These are phyloP conservation scores for Hanseniaspora meyeri DNA, from an alignment of 805 yeast species.

Conservation along the genomic window DNA sequence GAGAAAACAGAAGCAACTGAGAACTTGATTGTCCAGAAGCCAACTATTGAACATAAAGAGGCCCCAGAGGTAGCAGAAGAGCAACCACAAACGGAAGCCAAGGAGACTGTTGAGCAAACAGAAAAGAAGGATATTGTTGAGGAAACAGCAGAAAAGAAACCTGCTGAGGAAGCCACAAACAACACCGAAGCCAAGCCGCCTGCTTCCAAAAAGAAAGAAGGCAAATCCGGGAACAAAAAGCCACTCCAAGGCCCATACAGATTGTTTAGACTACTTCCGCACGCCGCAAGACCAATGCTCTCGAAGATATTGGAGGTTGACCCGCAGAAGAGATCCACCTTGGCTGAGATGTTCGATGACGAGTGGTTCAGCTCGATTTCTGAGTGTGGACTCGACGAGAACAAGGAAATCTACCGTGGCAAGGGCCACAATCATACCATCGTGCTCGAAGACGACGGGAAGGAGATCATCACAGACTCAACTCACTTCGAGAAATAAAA, in stretches of 20 bases:
- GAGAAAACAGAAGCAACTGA: constrained; percentile 5
- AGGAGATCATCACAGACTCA: constrained; percentile 10
- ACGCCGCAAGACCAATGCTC: constrained; percentile 66
- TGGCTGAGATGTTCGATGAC: constrained; percentile 53
- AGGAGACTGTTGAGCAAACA: neutral
- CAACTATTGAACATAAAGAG: neutral
- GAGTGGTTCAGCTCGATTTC: constrained; percentile 57
- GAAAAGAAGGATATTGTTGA: neutral
- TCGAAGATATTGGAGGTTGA: constrained; percentile 55
- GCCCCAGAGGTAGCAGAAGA: constrained; percentile 2
- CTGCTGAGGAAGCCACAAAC: neutral
- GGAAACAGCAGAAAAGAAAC: neutral
- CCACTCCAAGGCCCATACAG: constrained; percentile 76
- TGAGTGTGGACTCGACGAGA: constrained; percentile 43
- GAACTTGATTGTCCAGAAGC: neutral
- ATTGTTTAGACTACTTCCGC: constrained; percentile 67
- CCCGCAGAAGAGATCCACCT: constrained; percentile 48
- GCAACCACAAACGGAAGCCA: neutral
- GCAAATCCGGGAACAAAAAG: constrained; percentile 25
- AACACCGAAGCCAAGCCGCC: constrained; percentile 10
- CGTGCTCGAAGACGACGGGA: constrained; percentile 35
- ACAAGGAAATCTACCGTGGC: constrained; percentile 32
- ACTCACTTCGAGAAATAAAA: constrained; percentile 2
- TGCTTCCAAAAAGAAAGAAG: constrained; percentile 20
- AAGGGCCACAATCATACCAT: constrained; percentile 42